Base-by-base conservation (phyloP, 257 asterid genomes). In the Ballota nigra region DNA sequence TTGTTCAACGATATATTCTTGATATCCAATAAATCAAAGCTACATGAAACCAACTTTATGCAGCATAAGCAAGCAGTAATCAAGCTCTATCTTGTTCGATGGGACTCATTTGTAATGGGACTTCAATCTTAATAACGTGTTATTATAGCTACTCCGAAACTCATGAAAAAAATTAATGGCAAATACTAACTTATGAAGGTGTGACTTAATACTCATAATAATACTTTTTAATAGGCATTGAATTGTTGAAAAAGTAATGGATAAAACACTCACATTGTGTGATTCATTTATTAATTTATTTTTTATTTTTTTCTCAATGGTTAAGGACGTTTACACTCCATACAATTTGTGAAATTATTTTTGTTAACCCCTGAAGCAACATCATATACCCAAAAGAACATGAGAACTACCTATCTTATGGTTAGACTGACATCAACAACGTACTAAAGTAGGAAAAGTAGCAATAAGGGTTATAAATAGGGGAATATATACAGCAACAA, bases 381-480 rank as follows among this genome's bases (percentile, higher is more conserved):
- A 41, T 34, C 66, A 56, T 18, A 43, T 43, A 16, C 68, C 36
- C 24, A 29, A 49, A 72, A 77, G 59, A 61, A 23, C 66, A 26
- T 2, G 26, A 47, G 33, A 29, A 56, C 26, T 33, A 28, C 28
- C 13, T 45, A 33, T 23, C 68, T 19, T 41, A 26, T 49, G 19
- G 36, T 68, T 22, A 2, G 40, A 40, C n/a, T 1, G 3, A 59
- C 45, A 56, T 12, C 11, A 68, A 52, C 43, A 63, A 36, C 29
- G 26, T 23, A 29, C 43, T 18, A 57, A 75, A 57, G 23, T 49
- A n/a, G 23, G 40, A 22, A 68, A 11, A 55, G 45, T 61, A 57
- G 56, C 66, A 77, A 15, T 26, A 62, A 51, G 53, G 22, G 74
- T 28, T 29, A 74, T 65, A 53, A 73, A 47, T 65, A 65, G 34